Base-by-base conservation (phyloP, 352 stramenopile species). In the Pythium apleroticum region DNA sequence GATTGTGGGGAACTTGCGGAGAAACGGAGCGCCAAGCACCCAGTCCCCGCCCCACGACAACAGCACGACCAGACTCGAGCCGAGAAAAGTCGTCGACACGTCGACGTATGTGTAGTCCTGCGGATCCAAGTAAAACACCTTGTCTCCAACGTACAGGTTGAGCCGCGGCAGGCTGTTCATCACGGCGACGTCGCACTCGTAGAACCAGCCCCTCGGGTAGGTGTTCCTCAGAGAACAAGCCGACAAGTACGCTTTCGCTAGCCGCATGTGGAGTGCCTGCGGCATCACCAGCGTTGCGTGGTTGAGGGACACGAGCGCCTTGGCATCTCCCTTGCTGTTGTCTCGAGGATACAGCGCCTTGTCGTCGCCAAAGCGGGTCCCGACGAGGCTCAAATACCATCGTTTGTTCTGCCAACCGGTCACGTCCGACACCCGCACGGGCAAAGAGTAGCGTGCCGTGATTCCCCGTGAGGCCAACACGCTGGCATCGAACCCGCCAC, bases 1-100 rank as follows among this genome's bases (percentile, higher is more conserved):
- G 50, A 24, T 39, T 3, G 37, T 15, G 0, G 59, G 49, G 37
- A 66, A 66, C 37, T 66, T 66, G 35, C 59, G 59, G 1, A 46
- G 17, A 17, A 46, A 46, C 39, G 39, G 39, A 46, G 39, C 39
- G 0, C 39, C 39, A 11, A 46, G 7, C 5, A 46, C 19, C 39
- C 39, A 46, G 39, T 24, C 39, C 10, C 24, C 39, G 19, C 39
- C 17, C 9, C 17, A 24, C 39, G 39, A 11, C 19, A 24, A 8
- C 17, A 46, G 11, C 39, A 46, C 39, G 17, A 46, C 39, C 17
- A 46, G 15, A 15, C 9, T 46, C 39, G 15, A 11, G 5, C 5
- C 24, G 2, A 5, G 5, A 33, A 33, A 33, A 10, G 22, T 17
- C 39, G 39, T n/a, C n/a, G n/a, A n/a, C n/a, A 7, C 17, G 10